Evolutionary conservation across 2,329 filamentous ascomycete genomes (phyloP).

Genomic region (Trichoderma lentiforme): DNA sequence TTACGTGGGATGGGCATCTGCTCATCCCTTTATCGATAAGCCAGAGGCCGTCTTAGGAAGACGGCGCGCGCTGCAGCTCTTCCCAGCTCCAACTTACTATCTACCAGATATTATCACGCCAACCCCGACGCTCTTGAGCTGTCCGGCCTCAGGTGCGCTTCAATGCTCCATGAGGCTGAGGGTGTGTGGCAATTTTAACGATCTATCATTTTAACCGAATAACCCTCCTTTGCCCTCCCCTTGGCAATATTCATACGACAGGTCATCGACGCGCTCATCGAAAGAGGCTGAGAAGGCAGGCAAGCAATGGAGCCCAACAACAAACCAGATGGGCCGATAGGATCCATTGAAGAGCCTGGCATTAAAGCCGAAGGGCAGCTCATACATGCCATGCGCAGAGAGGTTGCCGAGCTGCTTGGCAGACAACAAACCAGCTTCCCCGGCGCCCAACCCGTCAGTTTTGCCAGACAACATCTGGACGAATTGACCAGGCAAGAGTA

Average conservation of each 20-base stretch:
- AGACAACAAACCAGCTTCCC: conserved; percentile 71
- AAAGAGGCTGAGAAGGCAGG: background rate
- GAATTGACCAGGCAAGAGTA: conserved; percentile 78
- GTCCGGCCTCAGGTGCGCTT: background rate
- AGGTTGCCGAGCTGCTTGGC: conserved; percentile 73
- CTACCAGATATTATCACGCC: background rate
- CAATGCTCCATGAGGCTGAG: background rate
- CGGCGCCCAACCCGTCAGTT: conserved; percentile 91
- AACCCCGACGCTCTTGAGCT: background rate
- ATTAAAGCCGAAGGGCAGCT: conserved; percentile 62
- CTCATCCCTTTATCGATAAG: conserved; percentile 8
- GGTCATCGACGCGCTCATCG: background rate
- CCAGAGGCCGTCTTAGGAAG: background rate
- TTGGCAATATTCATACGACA: background rate
- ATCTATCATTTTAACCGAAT: background rate
- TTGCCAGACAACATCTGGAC: conserved; percentile 74
- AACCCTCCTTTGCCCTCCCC: background rate
- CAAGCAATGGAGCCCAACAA: conserved; percentile 28
- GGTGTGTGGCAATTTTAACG: background rate
- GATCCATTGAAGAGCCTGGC: conserved; percentile 59
- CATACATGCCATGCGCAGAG: conserved; percentile 60
- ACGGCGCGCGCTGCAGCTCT: background rate
- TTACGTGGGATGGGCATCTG: background rate
- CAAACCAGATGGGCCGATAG: conserved; percentile 37
- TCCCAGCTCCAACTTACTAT: background rate